Conservation (phyloP, 257 asterid species). For the Leptodermis oblonga region DNA sequence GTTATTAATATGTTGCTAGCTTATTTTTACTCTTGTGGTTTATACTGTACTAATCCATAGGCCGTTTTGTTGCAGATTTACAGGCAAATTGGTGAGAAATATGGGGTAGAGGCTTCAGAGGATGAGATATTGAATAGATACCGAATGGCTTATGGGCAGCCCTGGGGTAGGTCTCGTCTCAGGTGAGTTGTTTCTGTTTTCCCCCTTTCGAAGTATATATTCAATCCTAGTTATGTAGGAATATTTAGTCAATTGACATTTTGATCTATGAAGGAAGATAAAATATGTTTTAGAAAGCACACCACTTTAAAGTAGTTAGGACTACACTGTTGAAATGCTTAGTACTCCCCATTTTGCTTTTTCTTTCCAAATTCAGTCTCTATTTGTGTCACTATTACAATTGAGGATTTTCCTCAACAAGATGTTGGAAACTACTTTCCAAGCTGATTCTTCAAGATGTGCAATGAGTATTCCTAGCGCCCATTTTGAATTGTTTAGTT, state of each 20-base stretch:
- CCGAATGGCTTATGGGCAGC: slow-evolving; percentile 92
- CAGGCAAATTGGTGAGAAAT: slow-evolving; percentile 88
- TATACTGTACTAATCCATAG: neutral
- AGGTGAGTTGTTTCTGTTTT: slow-evolving; percentile 46
- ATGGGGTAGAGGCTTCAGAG: slow-evolving; percentile 89
- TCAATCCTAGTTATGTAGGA: neutral
- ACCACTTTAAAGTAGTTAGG: neutral
- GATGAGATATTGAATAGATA: slow-evolving; percentile 74
- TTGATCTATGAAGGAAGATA: neutral
- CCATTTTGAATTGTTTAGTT: neutral
- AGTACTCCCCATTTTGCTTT: neutral
- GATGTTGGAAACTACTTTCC: neutral
- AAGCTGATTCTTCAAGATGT: neutral
- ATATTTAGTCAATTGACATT: neutral
- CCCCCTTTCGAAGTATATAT: neutral
- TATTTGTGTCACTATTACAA: neutral
- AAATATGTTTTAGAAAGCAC: neutral
- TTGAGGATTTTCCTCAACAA: neutral
- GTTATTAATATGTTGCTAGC: neutral
- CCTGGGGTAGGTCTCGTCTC: slow-evolving; percentile 94
- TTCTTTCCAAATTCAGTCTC: neutral
- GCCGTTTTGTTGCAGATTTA: slow-evolving; percentile 49
- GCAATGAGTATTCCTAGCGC: too few species aligned
- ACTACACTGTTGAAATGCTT: neutral
- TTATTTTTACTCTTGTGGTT: neutral